Conservation (phyloP, 1,139 yeast genomes). For the Cylindricascospora bacillispora region DNA sequence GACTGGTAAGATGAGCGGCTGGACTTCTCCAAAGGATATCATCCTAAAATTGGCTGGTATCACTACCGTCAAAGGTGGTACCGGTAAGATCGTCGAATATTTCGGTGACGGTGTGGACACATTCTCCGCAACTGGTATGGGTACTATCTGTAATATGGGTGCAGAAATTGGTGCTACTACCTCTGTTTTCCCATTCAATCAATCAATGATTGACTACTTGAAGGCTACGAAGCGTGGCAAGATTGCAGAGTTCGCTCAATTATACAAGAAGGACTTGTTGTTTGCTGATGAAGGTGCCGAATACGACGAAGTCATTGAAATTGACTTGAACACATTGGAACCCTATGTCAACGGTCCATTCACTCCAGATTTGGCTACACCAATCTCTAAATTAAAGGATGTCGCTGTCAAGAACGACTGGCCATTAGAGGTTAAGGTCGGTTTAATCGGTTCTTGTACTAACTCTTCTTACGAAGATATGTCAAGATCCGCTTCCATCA, state of each 20-base stretch:
- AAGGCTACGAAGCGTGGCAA: slow-evolving; percentile 76
- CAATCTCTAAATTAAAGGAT: slow-evolving; percentile 84
- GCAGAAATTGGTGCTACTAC: slow-evolving; percentile 99
- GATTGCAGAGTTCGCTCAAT: slow-evolving; percentile 70
- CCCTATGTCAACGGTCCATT: slow-evolving; percentile 98
- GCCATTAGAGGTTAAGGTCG: slow-evolving; percentile 92
- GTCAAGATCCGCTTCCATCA: slow-evolving; percentile 94
- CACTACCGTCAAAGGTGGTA: slow-evolving; percentile 98
- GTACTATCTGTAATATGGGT: slow-evolving; percentile 99
- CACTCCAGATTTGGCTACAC: slow-evolving; percentile 98
- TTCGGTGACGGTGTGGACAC: slow-evolving; percentile 95
- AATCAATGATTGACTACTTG: slow-evolving; percentile 81
- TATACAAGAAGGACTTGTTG: slow-evolving; percentile 66
- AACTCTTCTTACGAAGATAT: slow-evolving; percentile 98
- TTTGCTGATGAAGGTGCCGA: slow-evolving; percentile 90
- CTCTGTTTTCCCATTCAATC: slow-evolving; percentile 93
- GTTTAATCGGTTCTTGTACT: slow-evolving; percentile 98
- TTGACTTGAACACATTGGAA: slow-evolving; percentile 88
- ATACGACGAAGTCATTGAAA: slow-evolving; percentile 92
- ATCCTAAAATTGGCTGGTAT: slow-evolving; percentile 93
- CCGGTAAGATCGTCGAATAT: slow-evolving; percentile 95
- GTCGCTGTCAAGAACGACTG: slow-evolving; percentile 80
- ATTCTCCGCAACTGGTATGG: slow-evolving; percentile 98
- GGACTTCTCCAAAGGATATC: slow-evolving; percentile 98
- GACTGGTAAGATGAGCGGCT: slow-evolving; percentile 89